Conservation (phyloP, 2,329 filamentous ascomycete genomes). For the Fusarium dimerum region DNA sequence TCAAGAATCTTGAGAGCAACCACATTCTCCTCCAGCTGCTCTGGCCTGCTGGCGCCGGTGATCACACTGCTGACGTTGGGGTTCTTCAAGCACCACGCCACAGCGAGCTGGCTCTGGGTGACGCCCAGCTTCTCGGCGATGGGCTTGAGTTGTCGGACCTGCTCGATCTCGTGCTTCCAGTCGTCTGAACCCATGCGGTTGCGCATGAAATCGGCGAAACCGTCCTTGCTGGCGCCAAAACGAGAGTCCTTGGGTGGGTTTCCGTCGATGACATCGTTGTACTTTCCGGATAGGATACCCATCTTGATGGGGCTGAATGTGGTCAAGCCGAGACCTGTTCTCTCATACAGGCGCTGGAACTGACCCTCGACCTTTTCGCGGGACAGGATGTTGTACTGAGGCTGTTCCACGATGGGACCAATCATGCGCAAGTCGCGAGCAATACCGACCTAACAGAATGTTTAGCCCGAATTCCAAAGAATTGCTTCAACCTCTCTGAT, state of each 20-base stretch:
- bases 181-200: slow-evolving; percentile 47
- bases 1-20: slow-evolving; percentile 47
- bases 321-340: slow-evolving; percentile 61
- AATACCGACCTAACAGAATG: slow-evolving; percentile 44
- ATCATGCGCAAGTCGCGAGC: slow-evolving; percentile 63
- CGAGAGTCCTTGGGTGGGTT: slow-evolving; percentile 56
- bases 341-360: slow-evolving; percentile 60
- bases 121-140: slow-evolving; percentile 61
- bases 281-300: slow-evolving; percentile 66
- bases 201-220: slow-evolving; percentile 57
- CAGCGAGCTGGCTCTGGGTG: slow-evolving; percentile 50
- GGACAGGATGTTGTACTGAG: slow-evolving; percentile 65
- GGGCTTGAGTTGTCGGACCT: slow-evolving; percentile 44
- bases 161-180: slow-evolving; percentile 52
- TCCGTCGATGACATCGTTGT: slow-evolving; percentile 55
- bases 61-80: slow-evolving; percentile 55
- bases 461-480: slow-evolving; percentile 9
- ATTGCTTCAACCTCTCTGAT: not conserved
- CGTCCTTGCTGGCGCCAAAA: slow-evolving; percentile 57
- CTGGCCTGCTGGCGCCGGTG: slow-evolving; percentile 51
- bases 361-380: slow-evolving; percentile 65
- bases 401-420: slow-evolving; percentile 66
- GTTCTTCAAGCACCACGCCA: slow-evolving; percentile 57
- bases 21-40: slow-evolving; percentile 54
- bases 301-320: slow-evolving; percentile 60